Conservation (phyloP, 1,284 basidiomycete genomes). For the Boletus mariae region DNA sequence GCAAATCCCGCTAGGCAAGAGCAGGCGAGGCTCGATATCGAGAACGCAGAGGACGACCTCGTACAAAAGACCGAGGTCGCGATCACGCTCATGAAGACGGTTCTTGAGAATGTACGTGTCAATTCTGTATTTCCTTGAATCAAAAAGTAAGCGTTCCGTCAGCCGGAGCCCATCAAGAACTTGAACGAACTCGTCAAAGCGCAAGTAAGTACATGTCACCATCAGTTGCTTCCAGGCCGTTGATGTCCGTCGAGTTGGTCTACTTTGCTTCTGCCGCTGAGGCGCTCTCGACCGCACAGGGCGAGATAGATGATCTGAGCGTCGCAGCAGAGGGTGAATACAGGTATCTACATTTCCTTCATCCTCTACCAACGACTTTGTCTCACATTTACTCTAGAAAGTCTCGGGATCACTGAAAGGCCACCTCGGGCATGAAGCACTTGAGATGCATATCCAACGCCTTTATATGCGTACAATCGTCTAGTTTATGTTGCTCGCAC, state of each 20-base stretch:
- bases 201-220: slow-evolving; percentile 40
- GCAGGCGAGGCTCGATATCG: slow-evolving; percentile 84
- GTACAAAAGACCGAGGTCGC: slow-evolving; percentile 98
- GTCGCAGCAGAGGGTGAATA: slow-evolving; percentile 91
- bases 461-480: slow-evolving; percentile 9
- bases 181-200: slow-evolving; percentile 91
- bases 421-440: background rate
- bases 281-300: slow-evolving; percentile 76
- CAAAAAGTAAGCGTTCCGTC: background rate
- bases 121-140: background rate
- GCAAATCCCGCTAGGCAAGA: slow-evolving; percentile 77
- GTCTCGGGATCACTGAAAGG: slow-evolving; percentile 73
- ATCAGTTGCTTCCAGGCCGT: background rate
- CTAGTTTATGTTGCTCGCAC: slow-evolving; percentile 13
- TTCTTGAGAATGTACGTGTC: slow-evolving; percentile 86
- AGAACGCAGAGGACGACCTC: slow-evolving; percentile 94
- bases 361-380: background rate
- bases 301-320: slow-evolving; percentile 87
- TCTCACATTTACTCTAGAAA: slow-evolving; percentile 47
- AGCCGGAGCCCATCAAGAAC: slow-evolving; percentile 96
- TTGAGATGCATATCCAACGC: slow-evolving; percentile 1
- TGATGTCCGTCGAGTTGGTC: slow-evolving; percentile 53
- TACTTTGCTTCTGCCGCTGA: slow-evolving; percentile 87
- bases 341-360: slow-evolving; percentile 46
- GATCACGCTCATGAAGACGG: slow-evolving; percentile 97